Evolutionary conservation across 106 monocot genomes (phyloP).

Genomic region (Dioscorea alata): DNA sequence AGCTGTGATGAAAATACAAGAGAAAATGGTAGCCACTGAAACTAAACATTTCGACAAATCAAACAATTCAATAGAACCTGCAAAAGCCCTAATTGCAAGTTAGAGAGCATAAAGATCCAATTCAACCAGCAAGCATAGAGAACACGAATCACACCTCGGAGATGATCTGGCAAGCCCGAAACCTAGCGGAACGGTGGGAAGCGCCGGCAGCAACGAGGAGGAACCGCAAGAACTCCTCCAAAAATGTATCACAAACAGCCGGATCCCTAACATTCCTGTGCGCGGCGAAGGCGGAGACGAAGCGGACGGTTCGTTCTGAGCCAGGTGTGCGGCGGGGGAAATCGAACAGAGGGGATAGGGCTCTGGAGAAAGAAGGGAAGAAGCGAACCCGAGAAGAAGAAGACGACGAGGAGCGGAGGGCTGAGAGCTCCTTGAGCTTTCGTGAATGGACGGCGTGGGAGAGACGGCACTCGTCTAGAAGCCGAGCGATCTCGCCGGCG

Average conservation of each 20-base stretch:
- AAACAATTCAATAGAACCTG: not conserved
- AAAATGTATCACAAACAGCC: conserved; percentile 23
- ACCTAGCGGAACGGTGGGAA: conserved; percentile 48
- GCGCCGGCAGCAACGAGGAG: conserved; percentile 53
- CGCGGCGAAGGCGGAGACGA: conserved; percentile 65
- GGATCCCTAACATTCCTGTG: conserved; percentile 6
- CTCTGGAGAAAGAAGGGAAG: conserved; percentile 47
- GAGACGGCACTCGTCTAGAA: conserved; percentile 72
- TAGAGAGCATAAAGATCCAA: not conserved
- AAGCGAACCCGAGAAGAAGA: conserved; percentile 15
- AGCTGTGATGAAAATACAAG: too few species aligned
- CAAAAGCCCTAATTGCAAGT: not conserved
- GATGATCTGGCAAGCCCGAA: conserved; percentile 86
- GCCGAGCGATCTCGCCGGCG: conserved; percentile 36
- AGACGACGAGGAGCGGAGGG: conserved; percentile 33
- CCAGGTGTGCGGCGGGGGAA: conserved; percentile 39
- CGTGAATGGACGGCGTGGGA: conserved; percentile 68
- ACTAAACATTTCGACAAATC: not conserved
- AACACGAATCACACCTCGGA: conserved; percentile 46
- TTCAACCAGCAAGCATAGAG: too few species aligned
- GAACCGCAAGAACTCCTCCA: conserved; percentile 61
- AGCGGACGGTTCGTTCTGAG: conserved; percentile 58
- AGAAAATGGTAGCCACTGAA: too few species aligned
- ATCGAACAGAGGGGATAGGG: conserved; percentile 62
- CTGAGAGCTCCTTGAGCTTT: conserved; percentile 65